phyloP scores from a whole-genome alignment of 352 stramenopile species.

The Plasmopara muralis region DNA sequence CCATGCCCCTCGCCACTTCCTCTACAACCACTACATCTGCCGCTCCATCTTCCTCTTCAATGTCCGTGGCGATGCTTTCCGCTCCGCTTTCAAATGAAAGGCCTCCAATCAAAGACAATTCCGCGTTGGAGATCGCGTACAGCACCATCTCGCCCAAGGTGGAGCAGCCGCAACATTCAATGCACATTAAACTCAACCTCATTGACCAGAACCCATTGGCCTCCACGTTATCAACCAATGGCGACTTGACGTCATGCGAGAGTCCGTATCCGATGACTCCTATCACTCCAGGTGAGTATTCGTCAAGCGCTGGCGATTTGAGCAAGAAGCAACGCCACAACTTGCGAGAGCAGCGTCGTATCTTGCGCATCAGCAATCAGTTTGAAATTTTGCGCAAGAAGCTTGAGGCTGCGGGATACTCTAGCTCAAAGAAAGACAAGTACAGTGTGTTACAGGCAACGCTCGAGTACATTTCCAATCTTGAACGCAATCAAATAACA shows the following conservation, averaged over 20 bases:
- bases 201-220: slow-evolving; percentile 64
- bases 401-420: slow-evolving; percentile 63
- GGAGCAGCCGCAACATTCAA: slow-evolving; percentile 39
- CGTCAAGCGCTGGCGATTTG: slow-evolving; percentile 39
- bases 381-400: slow-evolving; percentile 77
- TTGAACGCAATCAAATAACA: slow-evolving; percentile 57
- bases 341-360: slow-evolving; percentile 70
- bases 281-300: slow-evolving; percentile 43
- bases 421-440: slow-evolving; percentile 81
- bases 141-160: slow-evolving; percentile 75
- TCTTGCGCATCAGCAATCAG: slow-evolving; percentile 79
- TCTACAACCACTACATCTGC: slow-evolving; percentile 6
- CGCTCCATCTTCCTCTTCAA: too few species aligned
- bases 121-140: slow-evolving; percentile 69
- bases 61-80: too few species aligned
- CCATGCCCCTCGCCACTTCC: slow-evolving; percentile 3
- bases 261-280: slow-evolving; percentile 63
- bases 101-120: slow-evolving; percentile 23
- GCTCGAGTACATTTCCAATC: slow-evolving; percentile 73
- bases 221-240: slow-evolving; percentile 40
- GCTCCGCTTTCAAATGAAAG: slow-evolving; percentile 5
- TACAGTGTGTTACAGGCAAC: slow-evolving; percentile 79
- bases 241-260: slow-evolving; percentile 59
- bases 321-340: slow-evolving; percentile 85
- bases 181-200: slow-evolving; percentile 83